A percentile compares a stretch with the other conserved stretches of the same genome.
These are phyloP conservation scores for Metroxylon sagu DNA, from an alignment of 176 grass and related monocot species.

Conservation along the genomic window DNA sequence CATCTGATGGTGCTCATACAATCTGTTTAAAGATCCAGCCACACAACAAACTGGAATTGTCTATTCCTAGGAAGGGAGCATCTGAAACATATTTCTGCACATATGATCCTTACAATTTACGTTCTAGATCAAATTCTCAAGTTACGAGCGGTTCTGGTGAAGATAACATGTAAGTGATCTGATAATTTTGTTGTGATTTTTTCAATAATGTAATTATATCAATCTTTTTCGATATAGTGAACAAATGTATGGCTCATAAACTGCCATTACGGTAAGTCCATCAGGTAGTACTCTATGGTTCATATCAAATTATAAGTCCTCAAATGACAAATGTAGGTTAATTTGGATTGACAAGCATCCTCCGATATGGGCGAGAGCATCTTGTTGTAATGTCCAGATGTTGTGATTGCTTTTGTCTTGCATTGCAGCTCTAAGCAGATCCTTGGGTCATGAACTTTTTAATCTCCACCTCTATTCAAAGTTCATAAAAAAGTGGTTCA, in stretches of 20 bases:
- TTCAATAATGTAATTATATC: background rate
- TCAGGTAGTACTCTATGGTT: no score
- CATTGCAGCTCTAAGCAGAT: no score
- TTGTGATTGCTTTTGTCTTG: no score
- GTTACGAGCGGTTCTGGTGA: conserved; percentile 89
- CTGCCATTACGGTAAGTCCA: no score
- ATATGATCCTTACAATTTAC: conserved; percentile 73
- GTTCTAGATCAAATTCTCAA: conserved; percentile 59
- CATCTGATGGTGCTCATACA: conserved; percentile 45
- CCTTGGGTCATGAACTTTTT: no score
- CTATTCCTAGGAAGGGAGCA: conserved; percentile 55
- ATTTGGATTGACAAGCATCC: no score
- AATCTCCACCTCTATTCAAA: no score
- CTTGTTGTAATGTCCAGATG: no score
- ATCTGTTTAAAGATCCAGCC: conserved; percentile 73
- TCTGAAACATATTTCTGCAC: conserved; percentile 80
- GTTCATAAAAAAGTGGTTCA: no score
- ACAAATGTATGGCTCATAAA: background rate
- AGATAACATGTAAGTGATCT: conserved; percentile 67
- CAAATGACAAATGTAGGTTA: no score
- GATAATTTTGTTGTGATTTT: background rate
- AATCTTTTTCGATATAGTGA: background rate
- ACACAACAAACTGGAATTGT: conserved; percentile 70
- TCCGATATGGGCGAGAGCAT: no score
- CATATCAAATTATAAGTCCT: no score